These are phyloP conservation scores for Psilocybe cubensis DNA, from an alignment of 768 basidiomycete species.

Conservation along the genomic window DNA sequence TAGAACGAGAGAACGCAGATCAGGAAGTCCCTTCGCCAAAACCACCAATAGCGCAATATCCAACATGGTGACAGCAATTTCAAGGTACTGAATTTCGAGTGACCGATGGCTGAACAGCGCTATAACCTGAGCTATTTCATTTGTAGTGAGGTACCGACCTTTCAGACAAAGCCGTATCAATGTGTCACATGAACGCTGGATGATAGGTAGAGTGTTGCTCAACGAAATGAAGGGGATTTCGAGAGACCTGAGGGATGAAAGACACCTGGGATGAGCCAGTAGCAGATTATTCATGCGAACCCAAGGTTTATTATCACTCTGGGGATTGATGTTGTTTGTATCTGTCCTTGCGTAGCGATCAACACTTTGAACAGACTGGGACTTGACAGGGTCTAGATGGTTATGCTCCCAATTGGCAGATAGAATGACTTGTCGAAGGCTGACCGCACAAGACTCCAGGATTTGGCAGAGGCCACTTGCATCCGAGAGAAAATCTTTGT, in stretches of 20 bases:
- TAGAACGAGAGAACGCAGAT: slow-evolving; percentile 23
- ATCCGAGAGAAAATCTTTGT: slow-evolving; percentile 24
- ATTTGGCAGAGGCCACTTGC: slow-evolving; percentile 24
- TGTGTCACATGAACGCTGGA: slow-evolving; percentile 28
- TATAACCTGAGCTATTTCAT: slow-evolving; percentile 27
- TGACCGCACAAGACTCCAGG: slow-evolving; percentile 20
- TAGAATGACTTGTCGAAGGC: slow-evolving; percentile 27
- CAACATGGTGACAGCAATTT: slow-evolving; percentile 25
- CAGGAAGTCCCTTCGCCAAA: slow-evolving; percentile 25
- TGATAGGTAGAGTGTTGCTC: slow-evolving; percentile 19
- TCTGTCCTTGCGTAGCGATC: neutral
- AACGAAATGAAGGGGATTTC: slow-evolving; percentile 25
- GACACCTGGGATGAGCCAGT: slow-evolving; percentile 7
- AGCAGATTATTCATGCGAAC: slow-evolving; percentile 13
- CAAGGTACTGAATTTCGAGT: slow-evolving; percentile 22
- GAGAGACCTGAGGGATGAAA: slow-evolving; percentile 23
- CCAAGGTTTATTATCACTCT: slow-evolving; percentile 10
- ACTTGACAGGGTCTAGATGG: neutral
- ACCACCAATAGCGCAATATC: slow-evolving; percentile 18
- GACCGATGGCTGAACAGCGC: slow-evolving; percentile 23
- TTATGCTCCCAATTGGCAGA: slow-evolving; percentile 17
- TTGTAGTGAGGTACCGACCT: slow-evolving; percentile 22
- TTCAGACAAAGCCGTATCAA: slow-evolving; percentile 27
- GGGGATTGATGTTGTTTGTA: neutral
- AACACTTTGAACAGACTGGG: neutral